Base-by-base conservation (phyloP, 345 rosid species). In the Draba incana region DNA sequence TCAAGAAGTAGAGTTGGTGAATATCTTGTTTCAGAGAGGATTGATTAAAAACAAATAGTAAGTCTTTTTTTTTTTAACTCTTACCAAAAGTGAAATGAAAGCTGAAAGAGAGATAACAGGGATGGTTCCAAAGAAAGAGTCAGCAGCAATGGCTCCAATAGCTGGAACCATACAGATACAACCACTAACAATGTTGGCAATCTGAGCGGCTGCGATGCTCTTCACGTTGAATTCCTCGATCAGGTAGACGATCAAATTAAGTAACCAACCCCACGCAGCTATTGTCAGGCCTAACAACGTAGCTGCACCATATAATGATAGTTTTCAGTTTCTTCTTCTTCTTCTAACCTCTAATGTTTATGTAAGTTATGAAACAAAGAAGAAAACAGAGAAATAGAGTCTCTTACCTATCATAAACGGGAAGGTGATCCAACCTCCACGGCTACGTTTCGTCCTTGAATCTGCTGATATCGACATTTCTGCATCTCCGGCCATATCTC, bases 401-500 rank as follows among this genome's bases (percentile, higher is more conserved):
- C 15, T 46, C 51, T 67, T 12, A 85, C 88, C 88, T 54, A 72
- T 69, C 20, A 82, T 72, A 77, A 85, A 88, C 15, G 88, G 83
- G 38, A 83, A 82, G 37, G 92, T 83, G 30, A 74, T 52, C 89
- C 84, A 87, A 53, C 81, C 80, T 12, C 85, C 85, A 23, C 37
- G 6, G 25, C 71, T 79, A 27, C 48, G 66, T 68, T 81, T 77
- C 16, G 16, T 46, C 57, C 16, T 52, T 3, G 48, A 47, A 27
- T 43, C 69, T 25, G 11, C 51, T 35, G 75, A 14, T 37, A 33
- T 55, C 5, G 43, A 9, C 15, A 69, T 27, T 60, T 78, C 76
- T 70, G 57, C 16, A 0, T 76, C 67, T 6, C 35, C 37, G 47
- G 47, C 67, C 79, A 75, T 75, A 16, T 66, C 57, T 59, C n/a